phyloP scores from a whole-genome alignment of 2,329 filamentous ascomycete genomes.

The Diaporthe citri region DNA sequence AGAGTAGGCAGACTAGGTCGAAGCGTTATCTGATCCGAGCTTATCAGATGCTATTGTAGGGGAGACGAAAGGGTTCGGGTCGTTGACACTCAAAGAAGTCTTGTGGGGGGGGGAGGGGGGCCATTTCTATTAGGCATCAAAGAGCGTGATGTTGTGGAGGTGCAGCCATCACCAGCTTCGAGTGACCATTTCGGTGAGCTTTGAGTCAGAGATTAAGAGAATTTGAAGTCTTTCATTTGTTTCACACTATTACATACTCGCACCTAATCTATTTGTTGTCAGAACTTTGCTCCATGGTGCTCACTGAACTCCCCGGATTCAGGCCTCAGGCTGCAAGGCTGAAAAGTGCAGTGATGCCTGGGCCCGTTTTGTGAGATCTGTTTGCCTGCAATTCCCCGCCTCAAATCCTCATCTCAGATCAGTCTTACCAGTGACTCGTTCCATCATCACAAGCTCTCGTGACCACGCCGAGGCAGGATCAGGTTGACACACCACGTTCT shows the following conservation, averaged over 20 bases:
- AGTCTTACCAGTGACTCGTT: neutral
- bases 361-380: neutral
- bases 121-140: neutral
- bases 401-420: neutral
- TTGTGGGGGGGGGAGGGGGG: neutral
- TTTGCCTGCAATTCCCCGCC: conserved; percentile 6
- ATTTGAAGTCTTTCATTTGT: fast-evolving
- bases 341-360: conserved; percentile 38
- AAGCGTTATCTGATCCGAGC: conserved; percentile 5
- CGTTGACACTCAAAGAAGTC: too few species aligned
- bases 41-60: neutral
- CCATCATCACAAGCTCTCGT: neutral
- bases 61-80: neutral
- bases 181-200: neutral
- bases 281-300: neutral
- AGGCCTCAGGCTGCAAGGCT: conserved; percentile 40
- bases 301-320: neutral
- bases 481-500: neutral
- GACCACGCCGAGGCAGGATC: neutral
- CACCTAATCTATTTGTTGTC: too few species aligned
- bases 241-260: too few species aligned
- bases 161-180: neutral
- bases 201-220: too few species aligned
- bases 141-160: neutral
- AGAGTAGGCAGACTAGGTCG: neutral